These are phyloP conservation scores for Ocimum tenuiflorum DNA, from an alignment of 257 asterid genomes.

Conservation along the genomic window DNA sequence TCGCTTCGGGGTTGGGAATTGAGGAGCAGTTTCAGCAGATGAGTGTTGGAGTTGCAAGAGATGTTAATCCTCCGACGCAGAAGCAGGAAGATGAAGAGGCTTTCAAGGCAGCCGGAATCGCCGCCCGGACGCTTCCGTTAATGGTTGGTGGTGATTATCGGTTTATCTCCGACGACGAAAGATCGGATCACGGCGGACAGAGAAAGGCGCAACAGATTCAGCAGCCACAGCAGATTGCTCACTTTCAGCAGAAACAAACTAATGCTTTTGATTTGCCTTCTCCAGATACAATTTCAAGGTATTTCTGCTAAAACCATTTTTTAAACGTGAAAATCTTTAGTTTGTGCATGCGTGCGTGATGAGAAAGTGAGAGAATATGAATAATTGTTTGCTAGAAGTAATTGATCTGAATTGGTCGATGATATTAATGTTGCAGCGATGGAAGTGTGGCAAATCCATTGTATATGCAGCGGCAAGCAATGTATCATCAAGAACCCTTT, in stretches of 20 bases:
- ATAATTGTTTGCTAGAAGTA: not conserved
- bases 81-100: constrained; percentile 42
- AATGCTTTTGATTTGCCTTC: constrained; percentile 49
- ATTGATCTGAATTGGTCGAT: constrained; percentile 17
- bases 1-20: constrained; percentile 34
- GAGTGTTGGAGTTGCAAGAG: constrained; percentile 24
- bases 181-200: constrained; percentile 62
- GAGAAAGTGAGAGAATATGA: too few species aligned
- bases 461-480: constrained; percentile 53
- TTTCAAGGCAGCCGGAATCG: constrained; percentile 15
- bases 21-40: constrained; percentile 73
- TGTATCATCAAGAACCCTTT: constrained; percentile 51
- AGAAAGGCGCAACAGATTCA: constrained; percentile 36
- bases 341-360: too few species aligned
- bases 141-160: constrained; percentile 55
- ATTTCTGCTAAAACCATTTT: constrained; percentile 4
- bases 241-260: constrained; percentile 46
- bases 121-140: constrained; percentile 25
- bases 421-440: constrained; percentile 42
- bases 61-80: constrained; percentile 29
- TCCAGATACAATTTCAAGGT: constrained; percentile 86
- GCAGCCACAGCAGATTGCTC: constrained; percentile 35
- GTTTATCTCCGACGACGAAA: constrained; percentile 56
- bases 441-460: constrained; percentile 55
- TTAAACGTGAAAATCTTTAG: not conserved